phyloP scores from a whole-genome alignment of 768 basidiomycete species.

The Calocybe gangraenosa region DNA sequence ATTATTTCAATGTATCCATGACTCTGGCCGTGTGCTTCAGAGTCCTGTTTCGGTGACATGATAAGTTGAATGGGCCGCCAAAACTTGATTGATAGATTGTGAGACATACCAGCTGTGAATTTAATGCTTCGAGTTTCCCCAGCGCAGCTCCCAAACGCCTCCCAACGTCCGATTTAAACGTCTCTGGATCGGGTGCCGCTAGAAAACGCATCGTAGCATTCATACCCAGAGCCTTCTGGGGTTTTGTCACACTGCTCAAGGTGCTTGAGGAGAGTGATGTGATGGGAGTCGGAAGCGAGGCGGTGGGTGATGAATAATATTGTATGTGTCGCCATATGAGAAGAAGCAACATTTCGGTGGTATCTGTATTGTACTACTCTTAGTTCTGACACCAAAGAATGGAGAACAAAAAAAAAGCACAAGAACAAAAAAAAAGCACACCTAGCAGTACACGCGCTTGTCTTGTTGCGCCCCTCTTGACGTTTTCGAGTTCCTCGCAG shows the following conservation, averaged over 20 bases:
- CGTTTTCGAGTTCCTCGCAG: conserved; percentile 53
- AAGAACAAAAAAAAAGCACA: conserved; percentile 25
- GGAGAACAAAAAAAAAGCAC: neutral
- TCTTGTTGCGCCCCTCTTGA: conserved; percentile 32
- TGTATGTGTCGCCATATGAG: conserved; percentile 78
- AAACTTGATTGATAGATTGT: neutral
- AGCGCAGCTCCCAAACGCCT: conserved; percentile 53
- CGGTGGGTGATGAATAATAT: conserved; percentile 44
- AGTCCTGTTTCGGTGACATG: conserved; percentile 28
- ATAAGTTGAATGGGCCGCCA: neutral
- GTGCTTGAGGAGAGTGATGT: conserved; percentile 10
- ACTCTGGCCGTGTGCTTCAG: conserved; percentile 51
- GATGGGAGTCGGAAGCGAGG: conserved; percentile 11
- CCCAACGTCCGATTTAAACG: conserved; percentile 55
- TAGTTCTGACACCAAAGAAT: neutral
- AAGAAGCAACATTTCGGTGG: conserved; percentile 74
- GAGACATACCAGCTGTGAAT: conserved; percentile 35
- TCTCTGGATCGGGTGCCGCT: conserved; percentile 50
- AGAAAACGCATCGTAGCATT: conserved; percentile 51
- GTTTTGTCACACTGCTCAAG: conserved; percentile 12
- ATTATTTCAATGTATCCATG: conserved; percentile 76
- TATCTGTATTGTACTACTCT: conserved; percentile 34
- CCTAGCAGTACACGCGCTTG: conserved; percentile 55
- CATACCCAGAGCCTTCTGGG: conserved; percentile 18
- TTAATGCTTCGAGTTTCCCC: conserved; percentile 48